Base-by-base conservation (phyloP, 139 green algal genomes). In the Closterium sp. region DNA sequence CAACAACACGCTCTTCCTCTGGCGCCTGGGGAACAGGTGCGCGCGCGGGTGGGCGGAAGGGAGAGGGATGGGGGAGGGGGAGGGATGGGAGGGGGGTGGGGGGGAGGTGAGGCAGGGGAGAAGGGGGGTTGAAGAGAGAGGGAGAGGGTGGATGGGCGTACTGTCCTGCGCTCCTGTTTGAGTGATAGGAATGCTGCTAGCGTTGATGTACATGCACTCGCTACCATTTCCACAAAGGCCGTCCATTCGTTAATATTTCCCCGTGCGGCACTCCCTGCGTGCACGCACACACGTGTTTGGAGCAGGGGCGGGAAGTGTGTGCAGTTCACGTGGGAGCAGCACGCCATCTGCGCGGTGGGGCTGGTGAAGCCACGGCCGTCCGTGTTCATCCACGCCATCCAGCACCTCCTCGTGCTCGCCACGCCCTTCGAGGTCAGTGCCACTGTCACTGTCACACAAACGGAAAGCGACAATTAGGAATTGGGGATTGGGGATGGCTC, bases 1-100 rank as follows among this genome's bases (percentile, higher is more conserved):
- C 0, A 97, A 99, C 95, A 98, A 98, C 95, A 96, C 95, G 1
- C 94, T 99, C 2, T 99, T 98, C 93, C 93, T 99, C 6, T 99
- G 97, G 97, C 96, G 97, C 28, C 97, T 97, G 85, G 97, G 98
- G 92, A 94, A 93, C 84, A 85, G 92, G 92, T 95, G 32, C 30
- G 92, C 32, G 38, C 0, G 42, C 10, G 38, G 88, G 2, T 1
- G 2, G 13, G 88, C 1, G 10, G 10, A 24, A 24, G 27, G 21
- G 45, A 24, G 24, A 4, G 29, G 24, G 2, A 0, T 22, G 24
- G 28, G 38, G 1, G 38, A 10, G 24, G 9, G 11, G 88, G 0
- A 38, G 1, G 11, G 11, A 22, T 2, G 29, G 6, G 42, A 31
- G 21, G 45, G 42, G 1, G 38, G 29, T 28, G 22, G 19, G 88